Evolutionary conservation across 257 asterid species (phyloP).

Genomic region (Verbascum thapsus): DNA sequence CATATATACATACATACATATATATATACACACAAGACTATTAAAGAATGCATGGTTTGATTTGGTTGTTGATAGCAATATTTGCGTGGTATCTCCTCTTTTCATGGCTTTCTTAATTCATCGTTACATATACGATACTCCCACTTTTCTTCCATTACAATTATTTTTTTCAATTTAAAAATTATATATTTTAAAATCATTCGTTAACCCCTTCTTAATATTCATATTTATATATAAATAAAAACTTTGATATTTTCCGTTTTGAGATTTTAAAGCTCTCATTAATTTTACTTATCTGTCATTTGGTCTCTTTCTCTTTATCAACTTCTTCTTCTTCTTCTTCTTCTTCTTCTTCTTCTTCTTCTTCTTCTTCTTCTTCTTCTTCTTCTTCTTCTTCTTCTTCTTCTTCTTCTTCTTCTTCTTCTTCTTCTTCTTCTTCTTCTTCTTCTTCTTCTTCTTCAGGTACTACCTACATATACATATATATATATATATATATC

Average conservation of each 20-base stretch:
- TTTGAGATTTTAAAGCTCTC: slow-evolving; percentile 3
- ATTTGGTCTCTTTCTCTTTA: slow-evolving; percentile 6
- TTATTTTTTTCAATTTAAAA: background rate
- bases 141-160: slow-evolving; percentile 45
- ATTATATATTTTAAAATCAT: slow-evolving; percentile 7
- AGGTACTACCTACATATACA: slow-evolving; percentile 3
- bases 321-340: slow-evolving; percentile 21
- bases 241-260: slow-evolving; percentile 9
- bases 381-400: no score
- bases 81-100: slow-evolving; percentile 27
- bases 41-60: slow-evolving; percentile 35
- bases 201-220: slow-evolving; percentile 7
- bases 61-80: slow-evolving; percentile 24
- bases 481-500: background rate
- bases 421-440: no score
- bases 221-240: background rate
- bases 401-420: no score
- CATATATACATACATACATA: slow-evolving; percentile 23
- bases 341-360: no score
- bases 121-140: slow-evolving; percentile 17
- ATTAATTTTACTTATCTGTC: background rate
- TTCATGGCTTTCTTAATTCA: slow-evolving; percentile 33
- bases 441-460: slow-evolving; percentile 17
- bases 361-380: no score
- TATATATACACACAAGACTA: no score